Conservation (phyloP, 2,329 filamentous ascomycete genomes). For the Clarireedia paspali region DNA sequence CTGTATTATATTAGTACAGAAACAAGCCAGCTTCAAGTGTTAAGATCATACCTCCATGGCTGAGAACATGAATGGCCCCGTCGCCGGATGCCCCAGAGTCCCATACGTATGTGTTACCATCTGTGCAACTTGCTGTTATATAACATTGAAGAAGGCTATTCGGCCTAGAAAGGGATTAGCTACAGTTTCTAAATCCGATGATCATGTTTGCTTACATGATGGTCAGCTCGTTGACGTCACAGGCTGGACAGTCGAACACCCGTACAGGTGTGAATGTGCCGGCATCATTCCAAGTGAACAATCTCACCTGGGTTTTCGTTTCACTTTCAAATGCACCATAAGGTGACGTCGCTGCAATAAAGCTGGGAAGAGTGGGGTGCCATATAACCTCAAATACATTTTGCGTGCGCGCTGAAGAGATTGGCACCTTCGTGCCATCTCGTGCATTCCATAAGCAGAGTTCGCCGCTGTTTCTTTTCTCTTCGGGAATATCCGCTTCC, state of each 20-base stretch:
- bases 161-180: constrained; percentile 34
- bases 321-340: constrained; percentile 36
- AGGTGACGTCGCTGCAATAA: constrained; percentile 51
- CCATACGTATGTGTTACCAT: constrained; percentile 56
- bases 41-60: constrained; percentile 38
- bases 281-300: constrained; percentile 36
- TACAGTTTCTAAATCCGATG: background rate
- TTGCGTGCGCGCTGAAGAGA: constrained; percentile 44
- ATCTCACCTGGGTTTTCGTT: constrained; percentile 47
- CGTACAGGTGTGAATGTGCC: constrained; percentile 40
- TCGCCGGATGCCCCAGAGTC: constrained; percentile 47
- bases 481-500: constrained; percentile 49
- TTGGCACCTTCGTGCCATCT: constrained; percentile 33
- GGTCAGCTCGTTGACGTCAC: constrained; percentile 56
- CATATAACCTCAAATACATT: constrained; percentile 60
- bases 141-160: constrained; percentile 45
- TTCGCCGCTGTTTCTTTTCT: constrained; percentile 50
- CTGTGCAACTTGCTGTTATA: constrained; percentile 53
- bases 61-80: constrained; percentile 45
- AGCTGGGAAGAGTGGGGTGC: constrained; percentile 48
- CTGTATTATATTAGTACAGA: constrained; percentile 13
- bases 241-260: constrained; percentile 49
- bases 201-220: constrained; percentile 36
- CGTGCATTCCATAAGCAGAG: constrained; percentile 51
- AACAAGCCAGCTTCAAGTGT: background rate